Percentiles rank a stretch among this genome's conserved stretches.
Evolutionary conservation across 179 eudicot species (phyloP).

Genomic region (Beta macrorhiza): DNA sequence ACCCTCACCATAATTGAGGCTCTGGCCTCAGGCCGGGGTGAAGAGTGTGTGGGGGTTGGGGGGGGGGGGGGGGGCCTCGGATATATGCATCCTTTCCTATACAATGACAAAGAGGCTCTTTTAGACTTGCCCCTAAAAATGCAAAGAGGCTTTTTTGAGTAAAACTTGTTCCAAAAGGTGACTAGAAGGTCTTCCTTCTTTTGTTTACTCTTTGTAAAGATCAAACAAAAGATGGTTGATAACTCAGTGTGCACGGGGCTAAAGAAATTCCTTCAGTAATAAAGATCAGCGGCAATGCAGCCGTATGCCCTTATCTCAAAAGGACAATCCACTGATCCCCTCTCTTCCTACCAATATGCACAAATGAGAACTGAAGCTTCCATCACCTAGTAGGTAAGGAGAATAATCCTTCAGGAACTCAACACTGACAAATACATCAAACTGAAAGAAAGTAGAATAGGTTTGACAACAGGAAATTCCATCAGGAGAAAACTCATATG

Average conservation of each 20-base stretch:
- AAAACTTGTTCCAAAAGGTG: background rate
- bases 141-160: background rate
- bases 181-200: background rate
- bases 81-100: background rate
- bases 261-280: background rate
- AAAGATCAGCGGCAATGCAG: background rate
- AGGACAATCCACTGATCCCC: background rate
- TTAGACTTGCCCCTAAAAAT: background rate
- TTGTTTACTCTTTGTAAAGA: too few species aligned
- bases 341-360: background rate
- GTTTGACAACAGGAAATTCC: background rate
- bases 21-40: background rate
- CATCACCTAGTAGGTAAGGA: constrained; percentile 1
- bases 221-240: too few species aligned
- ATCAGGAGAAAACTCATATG: constrained; percentile 1
- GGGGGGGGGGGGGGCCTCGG: background rate
- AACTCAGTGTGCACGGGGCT: background rate
- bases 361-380: constrained; percentile 8
- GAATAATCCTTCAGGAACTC: background rate
- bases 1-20: background rate
- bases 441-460: background rate
- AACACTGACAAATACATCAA: background rate
- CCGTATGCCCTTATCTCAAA: background rate
- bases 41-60: background rate
- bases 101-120: background rate